A percentile compares a stretch with the other conserved stretches of the same genome.
Evolutionary conservation across 257 asterid species (phyloP).

Genomic region (Solanum stenotomum): DNA sequence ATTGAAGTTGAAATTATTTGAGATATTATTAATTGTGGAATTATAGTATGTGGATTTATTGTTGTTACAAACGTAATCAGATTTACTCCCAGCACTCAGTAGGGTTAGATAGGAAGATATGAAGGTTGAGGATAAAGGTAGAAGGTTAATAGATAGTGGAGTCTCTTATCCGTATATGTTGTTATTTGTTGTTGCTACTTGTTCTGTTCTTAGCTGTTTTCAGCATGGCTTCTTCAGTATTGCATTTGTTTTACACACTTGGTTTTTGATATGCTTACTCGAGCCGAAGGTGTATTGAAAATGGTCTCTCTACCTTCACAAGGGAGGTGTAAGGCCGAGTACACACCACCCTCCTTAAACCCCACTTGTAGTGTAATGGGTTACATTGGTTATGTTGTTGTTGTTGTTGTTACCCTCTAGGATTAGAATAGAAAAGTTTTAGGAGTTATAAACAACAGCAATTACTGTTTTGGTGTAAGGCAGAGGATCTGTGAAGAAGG

Average conservation of each 20-base stretch:
- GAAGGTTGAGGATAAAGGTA: background rate
- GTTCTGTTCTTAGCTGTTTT: background rate
- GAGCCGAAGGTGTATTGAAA: background rate
- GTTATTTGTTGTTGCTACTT: background rate
- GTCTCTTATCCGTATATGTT: background rate
- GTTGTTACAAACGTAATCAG: background rate
- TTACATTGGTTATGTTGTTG: background rate
- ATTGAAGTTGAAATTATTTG: background rate
- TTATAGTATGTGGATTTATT: background rate
- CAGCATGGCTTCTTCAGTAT: background rate
- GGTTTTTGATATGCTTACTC: background rate
- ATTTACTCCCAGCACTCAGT: background rate
- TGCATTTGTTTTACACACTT: background rate
- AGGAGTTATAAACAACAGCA: background rate
- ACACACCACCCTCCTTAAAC: background rate
- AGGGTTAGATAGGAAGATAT: background rate
- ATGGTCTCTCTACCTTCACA: background rate
- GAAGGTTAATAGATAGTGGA: background rate
- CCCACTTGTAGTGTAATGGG: background rate
- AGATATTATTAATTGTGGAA: background rate
- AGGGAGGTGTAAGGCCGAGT: background rate
- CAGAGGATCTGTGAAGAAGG: background rate
- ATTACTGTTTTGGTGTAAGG: background rate
- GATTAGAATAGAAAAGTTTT: background rate
- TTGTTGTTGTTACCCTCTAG: background rate